These are phyloP conservation scores for Corchorus capsularis DNA, from an alignment of 345 rosid species.

Conservation along the genomic window DNA sequence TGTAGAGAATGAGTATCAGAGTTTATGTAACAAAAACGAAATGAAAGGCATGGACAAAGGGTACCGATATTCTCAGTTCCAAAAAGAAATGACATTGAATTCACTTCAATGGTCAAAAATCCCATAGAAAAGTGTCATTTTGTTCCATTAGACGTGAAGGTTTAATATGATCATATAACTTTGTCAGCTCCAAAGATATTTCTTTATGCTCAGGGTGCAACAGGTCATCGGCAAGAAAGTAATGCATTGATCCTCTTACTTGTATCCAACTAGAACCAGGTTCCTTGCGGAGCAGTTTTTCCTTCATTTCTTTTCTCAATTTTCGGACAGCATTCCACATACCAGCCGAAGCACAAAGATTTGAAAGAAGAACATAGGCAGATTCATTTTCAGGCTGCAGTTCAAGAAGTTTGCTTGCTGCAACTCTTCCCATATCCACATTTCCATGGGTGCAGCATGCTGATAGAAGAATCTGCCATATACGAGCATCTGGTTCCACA, in stretches of 20 bases:
- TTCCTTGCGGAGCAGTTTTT: constrained; percentile 38
- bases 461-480: constrained; percentile 49
- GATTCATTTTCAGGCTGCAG: constrained; percentile 43
- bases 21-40: not conserved
- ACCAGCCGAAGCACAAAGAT: constrained; percentile 48
- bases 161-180: constrained; percentile 30
- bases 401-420: constrained; percentile 47
- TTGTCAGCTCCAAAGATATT: constrained; percentile 29
- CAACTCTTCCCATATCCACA: constrained; percentile 38
- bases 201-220: constrained; percentile 35
- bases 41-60: not conserved
- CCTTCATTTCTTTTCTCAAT: constrained; percentile 50
- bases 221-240: constrained; percentile 33
- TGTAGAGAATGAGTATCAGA: not conserved
- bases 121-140: not conserved
- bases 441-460: constrained; percentile 39
- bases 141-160: not conserved
- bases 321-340: constrained; percentile 42
- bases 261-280: constrained; percentile 49
- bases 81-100: not conserved
- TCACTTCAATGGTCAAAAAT: not conserved
- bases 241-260: constrained; percentile 29
- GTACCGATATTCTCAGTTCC: not conserved
- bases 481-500: constrained; percentile 35
- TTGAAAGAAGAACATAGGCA: constrained; percentile 43